A percentile compares a stretch with the other conserved stretches of the same genome.
These are phyloP conservation scores for Leucoagaricus sp. DNA, from an alignment of 1,284 basidiomycete genomes.

Conservation along the genomic window DNA sequence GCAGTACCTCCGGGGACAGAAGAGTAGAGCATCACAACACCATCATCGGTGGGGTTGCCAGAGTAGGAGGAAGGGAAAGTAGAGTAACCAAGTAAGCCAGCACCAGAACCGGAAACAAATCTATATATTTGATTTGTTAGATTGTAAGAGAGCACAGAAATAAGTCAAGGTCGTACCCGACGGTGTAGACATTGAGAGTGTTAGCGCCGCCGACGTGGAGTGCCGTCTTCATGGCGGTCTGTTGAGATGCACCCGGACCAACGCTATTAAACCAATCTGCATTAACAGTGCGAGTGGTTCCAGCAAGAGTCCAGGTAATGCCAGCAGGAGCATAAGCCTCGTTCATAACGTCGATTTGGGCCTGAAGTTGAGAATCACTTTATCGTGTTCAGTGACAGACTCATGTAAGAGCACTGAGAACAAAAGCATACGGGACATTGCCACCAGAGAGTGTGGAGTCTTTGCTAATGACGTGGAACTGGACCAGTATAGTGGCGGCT, in stretches of 20 bases:
- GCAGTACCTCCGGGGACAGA: slow-evolving; percentile 51
- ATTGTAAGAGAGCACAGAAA: background rate
- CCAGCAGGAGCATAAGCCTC: slow-evolving; percentile 42
- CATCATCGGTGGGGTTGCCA: slow-evolving; percentile 42
- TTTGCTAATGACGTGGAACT: slow-evolving; percentile 50
- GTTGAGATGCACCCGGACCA: slow-evolving; percentile 38
- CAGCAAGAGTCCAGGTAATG: slow-evolving; percentile 45
- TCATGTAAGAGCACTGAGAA: background rate
- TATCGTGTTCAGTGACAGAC: background rate
- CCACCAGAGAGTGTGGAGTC: slow-evolving; percentile 41
- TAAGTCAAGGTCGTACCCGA: slow-evolving; percentile 33
- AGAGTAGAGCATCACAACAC: slow-evolving; percentile 51
- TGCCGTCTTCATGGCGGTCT: slow-evolving; percentile 52
- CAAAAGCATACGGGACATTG: slow-evolving; percentile 41
- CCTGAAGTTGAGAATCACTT: slow-evolving; percentile 36
- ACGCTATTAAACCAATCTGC: slow-evolving; percentile 48
- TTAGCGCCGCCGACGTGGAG: slow-evolving; percentile 44
- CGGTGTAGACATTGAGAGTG: slow-evolving; percentile 54
- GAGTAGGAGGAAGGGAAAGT: slow-evolving; percentile 49
- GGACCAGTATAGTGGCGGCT: slow-evolving; percentile 36
- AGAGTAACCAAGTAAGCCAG: slow-evolving; percentile 49
- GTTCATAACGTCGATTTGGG: slow-evolving; percentile 51
- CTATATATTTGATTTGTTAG: slow-evolving; percentile 13
- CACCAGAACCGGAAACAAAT: slow-evolving; percentile 35
- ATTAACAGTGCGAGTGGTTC: slow-evolving; percentile 47